Evolutionary conservation across 83 land plant genomes (phyloP), one percentile per base, ranked within the genome.

Genomic region (Thuja plicata): DNA sequence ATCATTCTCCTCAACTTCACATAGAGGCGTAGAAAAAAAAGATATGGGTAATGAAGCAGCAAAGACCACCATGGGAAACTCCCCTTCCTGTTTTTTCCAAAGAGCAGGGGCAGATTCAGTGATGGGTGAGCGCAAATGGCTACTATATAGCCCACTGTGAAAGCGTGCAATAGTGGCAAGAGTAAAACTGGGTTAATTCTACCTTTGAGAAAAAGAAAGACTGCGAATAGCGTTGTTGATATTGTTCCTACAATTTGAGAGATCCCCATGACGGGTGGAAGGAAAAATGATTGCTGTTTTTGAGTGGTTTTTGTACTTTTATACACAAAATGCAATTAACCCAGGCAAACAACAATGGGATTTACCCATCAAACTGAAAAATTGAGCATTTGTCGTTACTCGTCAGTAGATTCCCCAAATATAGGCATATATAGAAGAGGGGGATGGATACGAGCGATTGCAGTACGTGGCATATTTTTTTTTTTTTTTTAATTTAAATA

Each of bases 61-160:
- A 85, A 27, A 9, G 99, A 92, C 99, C 97, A 98, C 88, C 94
- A 90, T 37, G 97, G 97, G 73, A 98, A 94, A 27, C 32, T 87
- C 32, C 99, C 99, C 34, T 93, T 91, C 24, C 90, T 41, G 34
- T 84, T 89, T 88, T 98, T 98, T 5, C 93, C 93, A 70, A 98
- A 87, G 54, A 98, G 91, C 34, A 85, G 35, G 0, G 97, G 96
- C 35, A 91, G 86, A 87, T 98, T 93, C 48, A 97, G 62, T 3
- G 60, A 46, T 13, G 97, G 97, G 48, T 92, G 94, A 1, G 99
- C 88, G 21, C 94, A 91, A 3, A 95, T 71, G 66, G 99, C 89
- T 5, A 94, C 95, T 16, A 94, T n/a, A 41, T 91, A 89, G 1
- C 93, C 93, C 0, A 95, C 90, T 37, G 94, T 50, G 8, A 96